Evolutionary conservation across 306 rosid genomes (phyloP).

Genomic region (Medicago lupulina): DNA sequence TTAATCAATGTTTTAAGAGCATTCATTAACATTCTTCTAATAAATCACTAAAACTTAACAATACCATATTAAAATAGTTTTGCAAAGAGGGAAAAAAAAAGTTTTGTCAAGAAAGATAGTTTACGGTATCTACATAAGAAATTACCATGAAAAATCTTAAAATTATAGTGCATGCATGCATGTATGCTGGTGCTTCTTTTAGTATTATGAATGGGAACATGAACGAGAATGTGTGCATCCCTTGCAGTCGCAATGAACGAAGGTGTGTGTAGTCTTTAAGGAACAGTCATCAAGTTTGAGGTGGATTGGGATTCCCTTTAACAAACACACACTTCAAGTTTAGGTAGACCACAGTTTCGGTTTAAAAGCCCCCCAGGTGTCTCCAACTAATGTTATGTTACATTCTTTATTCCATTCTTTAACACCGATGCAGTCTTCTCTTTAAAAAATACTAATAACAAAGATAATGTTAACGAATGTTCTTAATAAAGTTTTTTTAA

Average conservation of each 20-base stretch:
- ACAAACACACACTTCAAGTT: slow-evolving; percentile 19
- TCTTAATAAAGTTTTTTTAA: too few species aligned
- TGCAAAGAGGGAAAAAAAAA: too few species aligned
- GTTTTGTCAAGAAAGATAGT: too few species aligned
- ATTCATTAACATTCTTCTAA: too few species aligned
- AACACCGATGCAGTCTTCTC: background rate
- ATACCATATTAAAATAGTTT: too few species aligned
- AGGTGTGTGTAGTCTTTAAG: slow-evolving; percentile 34
- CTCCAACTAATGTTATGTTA: background rate
- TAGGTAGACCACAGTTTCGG: slow-evolving; percentile 5
- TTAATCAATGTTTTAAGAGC: too few species aligned
- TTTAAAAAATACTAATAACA: background rate
- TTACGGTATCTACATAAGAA: too few species aligned
- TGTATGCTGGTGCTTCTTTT: background rate
- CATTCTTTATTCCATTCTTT: background rate
- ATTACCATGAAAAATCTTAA: background rate
- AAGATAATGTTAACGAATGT: too few species aligned
- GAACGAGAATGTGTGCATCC: background rate
- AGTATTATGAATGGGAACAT: background rate
- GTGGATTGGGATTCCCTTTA: slow-evolving; percentile 33
- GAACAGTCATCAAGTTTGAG: slow-evolving; percentile 38
- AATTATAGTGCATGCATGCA: background rate
- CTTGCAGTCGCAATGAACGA: background rate
- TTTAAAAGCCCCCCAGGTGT: slow-evolving; percentile 35
- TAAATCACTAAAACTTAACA: too few species aligned